Conservation (phyloP, 371 early-diverging fungal species). For the Syncephalastrum monosporum region DNA sequence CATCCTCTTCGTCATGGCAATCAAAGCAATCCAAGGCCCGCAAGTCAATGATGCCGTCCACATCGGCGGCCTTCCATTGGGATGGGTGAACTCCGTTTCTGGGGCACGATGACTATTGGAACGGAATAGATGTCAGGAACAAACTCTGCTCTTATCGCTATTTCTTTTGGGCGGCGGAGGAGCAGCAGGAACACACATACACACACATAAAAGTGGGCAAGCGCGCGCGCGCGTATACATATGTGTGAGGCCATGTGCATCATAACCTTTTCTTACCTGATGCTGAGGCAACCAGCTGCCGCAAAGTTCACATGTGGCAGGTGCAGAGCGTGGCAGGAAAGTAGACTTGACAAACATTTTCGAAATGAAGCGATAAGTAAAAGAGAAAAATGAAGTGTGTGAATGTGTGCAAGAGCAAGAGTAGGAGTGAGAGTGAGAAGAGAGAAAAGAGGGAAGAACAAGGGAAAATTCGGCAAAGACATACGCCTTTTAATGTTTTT, state of each 20-base stretch:
- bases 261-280: constrained; percentile 11
- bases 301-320: constrained; percentile 35
- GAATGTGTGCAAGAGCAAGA: not conserved
- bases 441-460: constrained; percentile 3
- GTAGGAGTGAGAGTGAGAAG: not conserved
- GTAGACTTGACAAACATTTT: too few species aligned
- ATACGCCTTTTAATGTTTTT: too few species aligned
- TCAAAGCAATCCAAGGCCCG: not conserved
- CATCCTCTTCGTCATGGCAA: constrained; percentile 3
- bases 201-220: too few species aligned
- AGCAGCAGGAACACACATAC: too few species aligned
- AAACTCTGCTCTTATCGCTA: not conserved
- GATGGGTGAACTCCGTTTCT: constrained; percentile 31
- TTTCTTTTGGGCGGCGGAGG: too few species aligned
- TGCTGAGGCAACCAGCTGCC: constrained; percentile 30
- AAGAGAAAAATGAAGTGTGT: too few species aligned
- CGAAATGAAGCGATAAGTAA: too few species aligned
- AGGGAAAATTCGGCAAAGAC: too few species aligned
- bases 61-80: constrained; percentile 17
- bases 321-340: constrained; percentile 1
- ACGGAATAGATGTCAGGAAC: constrained; percentile 1
- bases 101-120: constrained; percentile 20
- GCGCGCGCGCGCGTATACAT: too few species aligned
- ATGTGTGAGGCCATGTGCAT: not conserved
- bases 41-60: too few species aligned